phyloP scores from a whole-genome alignment of 495 filamentous ascomycete genomes.

The Patellaria atrata region DNA sequence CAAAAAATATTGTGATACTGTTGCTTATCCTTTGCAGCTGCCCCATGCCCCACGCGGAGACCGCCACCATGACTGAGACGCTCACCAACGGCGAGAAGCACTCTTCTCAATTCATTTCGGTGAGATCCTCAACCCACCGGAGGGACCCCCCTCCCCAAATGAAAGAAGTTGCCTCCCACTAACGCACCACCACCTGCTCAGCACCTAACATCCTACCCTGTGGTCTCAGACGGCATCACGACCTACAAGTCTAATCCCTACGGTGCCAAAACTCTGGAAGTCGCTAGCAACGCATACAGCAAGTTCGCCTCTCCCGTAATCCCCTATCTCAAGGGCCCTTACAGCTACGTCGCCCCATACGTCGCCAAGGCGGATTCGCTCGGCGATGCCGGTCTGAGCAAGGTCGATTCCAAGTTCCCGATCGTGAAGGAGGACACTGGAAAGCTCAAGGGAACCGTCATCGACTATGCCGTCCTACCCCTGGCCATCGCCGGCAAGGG shows the following conservation, averaged over 20 bases:
- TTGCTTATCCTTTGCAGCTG: no score
- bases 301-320: slow-evolving; percentile 56
- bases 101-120: slow-evolving; percentile 51
- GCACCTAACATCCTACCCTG: slow-evolving; percentile 77
- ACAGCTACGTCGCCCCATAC: slow-evolving; percentile 67
- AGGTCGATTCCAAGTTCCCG: slow-evolving; percentile 68
- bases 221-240: slow-evolving; percentile 63
- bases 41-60: slow-evolving; percentile 31
- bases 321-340: slow-evolving; percentile 63
- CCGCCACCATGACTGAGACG: slow-evolving; percentile 11
- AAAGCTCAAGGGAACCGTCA: slow-evolving; percentile 54
- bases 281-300: slow-evolving; percentile 52
- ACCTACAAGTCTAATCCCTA: slow-evolving; percentile 66
- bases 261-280: slow-evolving; percentile 64
- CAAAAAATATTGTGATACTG: no score
- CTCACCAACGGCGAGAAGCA: slow-evolving; percentile 53
- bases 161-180: slow-evolving; percentile 2
- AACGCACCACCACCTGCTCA: slow-evolving; percentile 22
- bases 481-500: slow-evolving; percentile 48
- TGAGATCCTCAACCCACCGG: slow-evolving; percentile 29
- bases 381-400: slow-evolving; percentile 57
- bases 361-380: slow-evolving; percentile 65
- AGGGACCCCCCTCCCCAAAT: neutral
- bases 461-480: slow-evolving; percentile 51
- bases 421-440: slow-evolving; percentile 76